A percentile compares a stretch with the other conserved stretches of the same genome.
Conservation (phyloP, 495 filamentous ascomycete genomes). For the Podospora bellae-mahoneyi region DNA sequence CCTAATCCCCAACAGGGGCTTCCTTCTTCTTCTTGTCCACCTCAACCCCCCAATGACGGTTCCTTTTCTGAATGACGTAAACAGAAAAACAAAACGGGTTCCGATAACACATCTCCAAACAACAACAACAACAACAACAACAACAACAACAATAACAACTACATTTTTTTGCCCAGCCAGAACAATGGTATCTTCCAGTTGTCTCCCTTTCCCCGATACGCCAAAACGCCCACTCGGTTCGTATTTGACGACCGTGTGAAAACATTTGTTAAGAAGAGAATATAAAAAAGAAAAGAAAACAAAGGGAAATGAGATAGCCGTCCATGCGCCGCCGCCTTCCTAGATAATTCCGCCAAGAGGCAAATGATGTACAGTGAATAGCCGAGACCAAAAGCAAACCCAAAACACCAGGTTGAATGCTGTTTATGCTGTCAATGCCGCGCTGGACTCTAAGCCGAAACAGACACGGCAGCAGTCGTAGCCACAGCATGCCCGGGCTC, state of each 20-base stretch:
- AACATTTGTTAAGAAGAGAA: slow-evolving; percentile 5
- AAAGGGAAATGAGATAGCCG: background rate
- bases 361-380: slow-evolving; percentile 23
- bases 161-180: slow-evolving; percentile 4
- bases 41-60: background rate
- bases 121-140: background rate
- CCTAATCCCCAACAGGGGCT: background rate
- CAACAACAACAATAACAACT: no score
- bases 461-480: slow-evolving; percentile 27
- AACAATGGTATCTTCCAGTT: slow-evolving; percentile 32
- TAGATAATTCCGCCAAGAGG: slow-evolving; percentile 7
- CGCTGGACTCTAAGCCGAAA: slow-evolving; percentile 23
- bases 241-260: slow-evolving; percentile 24
- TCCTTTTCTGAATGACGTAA: background rate
- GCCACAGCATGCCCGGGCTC: slow-evolving; percentile 34
- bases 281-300: slow-evolving; percentile 12
- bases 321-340: background rate
- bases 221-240: slow-evolving; percentile 33
- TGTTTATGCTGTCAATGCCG: background rate
- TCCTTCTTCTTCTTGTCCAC: background rate
- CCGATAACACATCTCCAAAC: background rate
- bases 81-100: background rate
- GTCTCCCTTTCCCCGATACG: slow-evolving; percentile 16
- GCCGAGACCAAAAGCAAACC: slow-evolving; percentile 7
- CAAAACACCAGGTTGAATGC: slow-evolving; percentile 5